phyloP scores from a whole-genome alignment of 768 basidiomycete species.

The Termitomyces bulborhizus region DNA sequence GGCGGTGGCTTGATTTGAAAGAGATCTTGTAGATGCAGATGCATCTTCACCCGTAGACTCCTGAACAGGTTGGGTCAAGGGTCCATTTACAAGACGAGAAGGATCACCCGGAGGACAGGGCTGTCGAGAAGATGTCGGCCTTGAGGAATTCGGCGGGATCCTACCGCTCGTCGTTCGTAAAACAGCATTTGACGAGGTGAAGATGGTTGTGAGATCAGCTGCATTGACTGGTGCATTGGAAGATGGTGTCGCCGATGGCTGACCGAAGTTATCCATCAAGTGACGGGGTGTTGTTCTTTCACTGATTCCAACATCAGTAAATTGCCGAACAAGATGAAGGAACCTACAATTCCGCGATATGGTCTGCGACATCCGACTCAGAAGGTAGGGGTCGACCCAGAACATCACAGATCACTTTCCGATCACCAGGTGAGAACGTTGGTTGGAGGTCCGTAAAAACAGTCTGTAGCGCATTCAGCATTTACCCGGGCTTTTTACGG shows the following conservation, averaged over 20 bases:
- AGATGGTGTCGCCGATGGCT: neutral
- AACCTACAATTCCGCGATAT: slow-evolving; percentile 48
- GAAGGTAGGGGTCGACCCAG: slow-evolving; percentile 39
- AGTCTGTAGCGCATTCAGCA: slow-evolving; percentile 15
- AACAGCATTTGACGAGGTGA: slow-evolving; percentile 6
- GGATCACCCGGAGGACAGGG: too few relatives aligned
- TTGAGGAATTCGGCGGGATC: neutral
- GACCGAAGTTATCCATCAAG: slow-evolving; percentile 6
- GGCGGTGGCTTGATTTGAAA: neutral
- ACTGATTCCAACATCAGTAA: slow-evolving; percentile 15
- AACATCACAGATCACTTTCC: slow-evolving; percentile 47
- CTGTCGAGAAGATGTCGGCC: neutral
- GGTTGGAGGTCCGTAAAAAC: slow-evolving; percentile 41
- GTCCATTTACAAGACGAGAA: neutral
- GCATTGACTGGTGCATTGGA: slow-evolving; percentile 6
- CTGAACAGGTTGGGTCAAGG: neutral
- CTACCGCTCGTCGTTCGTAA: neutral
- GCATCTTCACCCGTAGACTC: neutral
- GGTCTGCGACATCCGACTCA: slow-evolving; percentile 33
- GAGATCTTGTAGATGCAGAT: neutral
- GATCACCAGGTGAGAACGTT: slow-evolving; percentile 34
- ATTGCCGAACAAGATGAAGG: slow-evolving; percentile 3
- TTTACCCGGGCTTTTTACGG: neutral
- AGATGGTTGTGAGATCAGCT: neutral
- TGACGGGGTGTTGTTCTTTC: slow-evolving; percentile 21